phyloP scores from a whole-genome alignment of 2,329 filamentous ascomycete genomes.

The Sordariomycetes sp. region DNA sequence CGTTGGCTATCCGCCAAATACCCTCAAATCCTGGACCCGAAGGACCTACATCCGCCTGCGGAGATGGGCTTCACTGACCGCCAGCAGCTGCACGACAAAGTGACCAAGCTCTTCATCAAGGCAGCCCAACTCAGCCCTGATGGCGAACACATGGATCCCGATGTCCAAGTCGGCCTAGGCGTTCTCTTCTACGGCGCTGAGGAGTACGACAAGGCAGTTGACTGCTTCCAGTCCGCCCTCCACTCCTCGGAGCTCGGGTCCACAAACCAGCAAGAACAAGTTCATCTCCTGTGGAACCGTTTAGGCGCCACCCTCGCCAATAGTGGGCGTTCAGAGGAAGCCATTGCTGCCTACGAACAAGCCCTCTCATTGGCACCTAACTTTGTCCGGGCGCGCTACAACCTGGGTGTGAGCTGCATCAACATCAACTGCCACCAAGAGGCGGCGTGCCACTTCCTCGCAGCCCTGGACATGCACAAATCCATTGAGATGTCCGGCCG shows the following conservation, averaged over 20 bases:
- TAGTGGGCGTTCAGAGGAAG: slow-evolving; percentile 85
- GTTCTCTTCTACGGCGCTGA: slow-evolving; percentile 97
- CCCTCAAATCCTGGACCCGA: slow-evolving; percentile 66
- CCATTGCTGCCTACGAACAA: slow-evolving; percentile 92
- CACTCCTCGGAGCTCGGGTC: slow-evolving; percentile 76
- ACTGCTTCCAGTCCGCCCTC: slow-evolving; percentile 92
- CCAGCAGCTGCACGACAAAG: slow-evolving; percentile 77
- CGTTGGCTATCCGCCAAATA: slow-evolving; percentile 97
- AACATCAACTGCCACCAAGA: slow-evolving; percentile 94
- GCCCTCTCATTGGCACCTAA: slow-evolving; percentile 85
- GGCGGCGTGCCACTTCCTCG: slow-evolving; percentile 85
- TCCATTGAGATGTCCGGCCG: slow-evolving; percentile 79
- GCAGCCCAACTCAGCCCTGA: slow-evolving; percentile 87
- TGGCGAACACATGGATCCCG: slow-evolving; percentile 93
- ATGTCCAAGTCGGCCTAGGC: slow-evolving; percentile 93
- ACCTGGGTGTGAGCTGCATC: slow-evolving; percentile 92
- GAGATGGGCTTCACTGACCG: slow-evolving; percentile 94
- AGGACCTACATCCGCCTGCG: slow-evolving; percentile 62
- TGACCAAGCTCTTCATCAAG: slow-evolving; percentile 83
- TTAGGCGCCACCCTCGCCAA: slow-evolving; percentile 94
- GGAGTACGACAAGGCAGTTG: slow-evolving; percentile 96
- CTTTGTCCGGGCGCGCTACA: slow-evolving; percentile 94
- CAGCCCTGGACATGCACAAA: slow-evolving; percentile 91
- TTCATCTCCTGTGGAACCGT: slow-evolving; percentile 95
- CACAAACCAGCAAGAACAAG: slow-evolving; percentile 74